Conservation (phyloP, 2,329 filamentous ascomycete species). For the Botryotinia calthae region DNA sequence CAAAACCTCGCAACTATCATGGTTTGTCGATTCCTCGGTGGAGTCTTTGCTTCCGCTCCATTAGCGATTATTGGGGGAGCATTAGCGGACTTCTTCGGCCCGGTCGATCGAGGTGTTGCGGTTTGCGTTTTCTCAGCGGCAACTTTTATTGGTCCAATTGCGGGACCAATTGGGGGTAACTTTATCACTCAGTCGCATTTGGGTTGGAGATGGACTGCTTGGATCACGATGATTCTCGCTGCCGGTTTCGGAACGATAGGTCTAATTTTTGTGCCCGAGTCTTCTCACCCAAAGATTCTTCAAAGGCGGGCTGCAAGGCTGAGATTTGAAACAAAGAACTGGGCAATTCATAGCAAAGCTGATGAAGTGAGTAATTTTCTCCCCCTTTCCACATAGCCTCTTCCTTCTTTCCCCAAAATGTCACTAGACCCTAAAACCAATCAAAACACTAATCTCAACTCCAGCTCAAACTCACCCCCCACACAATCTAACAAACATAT, state of each 20-base stretch:
- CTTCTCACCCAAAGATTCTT: constrained; percentile 40
- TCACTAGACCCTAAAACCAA: background rate
- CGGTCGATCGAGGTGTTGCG: constrained; percentile 60
- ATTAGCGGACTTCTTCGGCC: constrained; percentile 60
- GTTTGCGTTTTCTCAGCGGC: constrained; percentile 60
- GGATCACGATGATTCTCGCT: constrained; percentile 51
- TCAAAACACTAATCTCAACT: background rate
- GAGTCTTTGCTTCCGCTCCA: constrained; percentile 50
- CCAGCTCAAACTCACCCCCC: constrained; percentile 51
- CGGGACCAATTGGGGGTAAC: constrained; percentile 41
- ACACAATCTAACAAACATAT: constrained; percentile 41
- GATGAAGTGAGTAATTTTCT: constrained; percentile 51
- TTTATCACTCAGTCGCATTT: constrained; percentile 49
- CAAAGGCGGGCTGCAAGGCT: constrained; percentile 48
- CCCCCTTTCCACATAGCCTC: constrained; percentile 62
- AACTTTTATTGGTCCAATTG: constrained; percentile 40
- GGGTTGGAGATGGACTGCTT: constrained; percentile 58
- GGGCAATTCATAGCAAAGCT: constrained; percentile 39
- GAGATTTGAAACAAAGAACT: constrained; percentile 43
- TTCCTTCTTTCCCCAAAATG: constrained; percentile 66
- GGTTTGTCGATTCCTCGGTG: constrained; percentile 53
- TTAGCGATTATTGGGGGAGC: constrained; percentile 55
- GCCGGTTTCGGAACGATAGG: constrained; percentile 39
- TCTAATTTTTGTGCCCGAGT: constrained; percentile 12
- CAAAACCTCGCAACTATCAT: constrained; percentile 53